Evolutionary conservation across 2,329 filamentous ascomycete genomes (phyloP), one percentile per base, ranked within the genome.

Genomic region (Botrytis galanthina): DNA sequence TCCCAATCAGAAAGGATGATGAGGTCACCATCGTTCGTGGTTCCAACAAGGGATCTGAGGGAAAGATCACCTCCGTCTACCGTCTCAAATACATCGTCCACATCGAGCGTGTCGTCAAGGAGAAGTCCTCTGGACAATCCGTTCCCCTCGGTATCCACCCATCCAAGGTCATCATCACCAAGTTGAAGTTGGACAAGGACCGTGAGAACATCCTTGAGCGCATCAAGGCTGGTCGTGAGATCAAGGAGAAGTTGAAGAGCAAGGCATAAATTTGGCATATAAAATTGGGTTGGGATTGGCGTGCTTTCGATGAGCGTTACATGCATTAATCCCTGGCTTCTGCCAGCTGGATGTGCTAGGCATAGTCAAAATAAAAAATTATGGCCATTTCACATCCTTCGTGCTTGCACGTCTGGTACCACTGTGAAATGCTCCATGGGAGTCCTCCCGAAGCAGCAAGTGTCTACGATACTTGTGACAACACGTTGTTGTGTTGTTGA

Each of bases 181-280:
- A 98, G 91, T 90, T 98, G 85, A 97, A 98, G 93, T 89, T 98
- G 82, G 93, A 96, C 90, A 95, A 96, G 91, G 93, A 97, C 87
- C 92, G 93, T 81, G 93, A 96, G 89, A 87, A 87, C 84, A 96
- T 96, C 83, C 88, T 97, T 81, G 93, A 93, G 87, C 91, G 93
- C 86, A 94, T 93, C 87, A 91, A 91, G 86, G 85, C 87, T 80
- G 93, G 93, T 82, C 91, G 93, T 78, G 93, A 95, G 87, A 88
- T 90, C 83, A 87, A 87, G 84, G 86, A 86, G 84, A 94, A 94
- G 88, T 70, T 78, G 71, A 81, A 80, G 79, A 62, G 75, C 20
- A 80, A 80, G 74, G 78, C 77, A 74, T 79, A 78, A 74, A 75
- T 73, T 70, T 73, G 66, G 69, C 22, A 74, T 74, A 73, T 62